phyloP scores from a whole-genome alignment of 1,284 basidiomycete species.

The Ceratobasidium sp. region DNA sequence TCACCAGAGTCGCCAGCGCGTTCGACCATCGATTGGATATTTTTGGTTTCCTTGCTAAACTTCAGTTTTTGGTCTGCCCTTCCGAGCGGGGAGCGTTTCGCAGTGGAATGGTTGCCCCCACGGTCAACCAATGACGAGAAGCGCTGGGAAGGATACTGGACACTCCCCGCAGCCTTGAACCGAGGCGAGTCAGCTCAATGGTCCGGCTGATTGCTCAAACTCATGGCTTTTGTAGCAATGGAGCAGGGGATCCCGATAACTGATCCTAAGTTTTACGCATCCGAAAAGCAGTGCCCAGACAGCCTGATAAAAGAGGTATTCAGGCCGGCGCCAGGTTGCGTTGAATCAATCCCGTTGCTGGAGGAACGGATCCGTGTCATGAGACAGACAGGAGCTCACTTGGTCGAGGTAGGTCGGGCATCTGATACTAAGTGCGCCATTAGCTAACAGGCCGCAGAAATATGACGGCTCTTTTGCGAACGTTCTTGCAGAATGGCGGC shows the following conservation, averaged over 20 bases:
- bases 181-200: slow-evolving; percentile 58
- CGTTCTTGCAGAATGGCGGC: slow-evolving; percentile 68
- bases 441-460: slow-evolving; percentile 51
- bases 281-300: slow-evolving; percentile 68
- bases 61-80: slow-evolving; percentile 85
- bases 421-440: not conserved
- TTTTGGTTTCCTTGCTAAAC: slow-evolving; percentile 80
- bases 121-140: slow-evolving; percentile 54
- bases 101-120: slow-evolving; percentile 64
- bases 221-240: slow-evolving; percentile 52
- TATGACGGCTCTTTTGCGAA: slow-evolving; percentile 74
- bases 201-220: not conserved
- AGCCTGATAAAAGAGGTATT: slow-evolving; percentile 70
- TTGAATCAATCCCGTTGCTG: slow-evolving; percentile 70
- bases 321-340: slow-evolving; percentile 60
- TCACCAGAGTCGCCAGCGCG: slow-evolving; percentile 60
- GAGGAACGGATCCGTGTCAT: slow-evolving; percentile 71
- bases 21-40: slow-evolving; percentile 77
- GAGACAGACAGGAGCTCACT: slow-evolving; percentile 71
- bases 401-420: slow-evolving; percentile 60
- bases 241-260: slow-evolving; percentile 76
- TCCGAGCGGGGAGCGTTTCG: slow-evolving; percentile 60
- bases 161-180: slow-evolving; percentile 75
- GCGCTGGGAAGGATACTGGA: slow-evolving; percentile 76
- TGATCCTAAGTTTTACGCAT: slow-evolving; percentile 75